phyloP scores from a whole-genome alignment of 2,329 filamentous ascomycete species.

The Claviceps citrina region DNA sequence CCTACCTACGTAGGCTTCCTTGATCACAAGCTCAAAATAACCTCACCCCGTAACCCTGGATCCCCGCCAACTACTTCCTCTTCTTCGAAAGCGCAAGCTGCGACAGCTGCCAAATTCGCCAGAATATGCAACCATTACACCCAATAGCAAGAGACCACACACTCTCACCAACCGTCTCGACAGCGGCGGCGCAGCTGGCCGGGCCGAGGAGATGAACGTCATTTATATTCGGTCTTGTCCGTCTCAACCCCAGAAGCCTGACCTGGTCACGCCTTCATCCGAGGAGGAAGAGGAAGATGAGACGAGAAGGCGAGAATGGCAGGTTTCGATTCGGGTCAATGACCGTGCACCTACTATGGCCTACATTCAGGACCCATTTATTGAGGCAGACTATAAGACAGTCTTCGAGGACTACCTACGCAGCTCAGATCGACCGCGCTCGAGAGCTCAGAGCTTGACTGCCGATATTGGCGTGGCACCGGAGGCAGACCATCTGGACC shows the following conservation, averaged over 20 bases:
- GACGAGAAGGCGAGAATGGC: conserved; percentile 10
- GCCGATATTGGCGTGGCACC: conserved; percentile 1
- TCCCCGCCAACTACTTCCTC: conserved; percentile 1
- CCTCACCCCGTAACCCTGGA: not conserved
- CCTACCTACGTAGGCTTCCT: too few relatives aligned
- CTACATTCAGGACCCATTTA: conserved; percentile 13
- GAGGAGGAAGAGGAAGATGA: conserved; percentile 1
- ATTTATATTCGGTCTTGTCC: conserved; percentile 10
- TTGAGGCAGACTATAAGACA: conserved; percentile 11
- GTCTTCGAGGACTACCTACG: conserved; percentile 15
- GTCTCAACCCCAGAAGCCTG: conserved; percentile 4
- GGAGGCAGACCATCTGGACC: conserved; percentile 3
- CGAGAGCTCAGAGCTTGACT: conserved; percentile 9
- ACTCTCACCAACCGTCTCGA: conserved; percentile 1
- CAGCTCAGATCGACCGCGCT: conserved; percentile 11
- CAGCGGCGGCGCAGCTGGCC: not conserved
- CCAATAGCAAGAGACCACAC: conserved; percentile 3
- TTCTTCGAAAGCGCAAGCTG: conserved; percentile 4
- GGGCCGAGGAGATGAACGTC: conserved; percentile 10
- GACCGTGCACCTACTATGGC: conserved; percentile 4
- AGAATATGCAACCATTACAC: conserved; percentile 5
- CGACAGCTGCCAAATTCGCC: conserved; percentile 1
- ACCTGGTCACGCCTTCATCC: not conserved
- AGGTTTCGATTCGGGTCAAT: conserved; percentile 12
- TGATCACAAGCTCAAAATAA: not conserved